phyloP scores from a whole-genome alignment of 768 basidiomycete genomes.

The Bullera alba region DNA sequence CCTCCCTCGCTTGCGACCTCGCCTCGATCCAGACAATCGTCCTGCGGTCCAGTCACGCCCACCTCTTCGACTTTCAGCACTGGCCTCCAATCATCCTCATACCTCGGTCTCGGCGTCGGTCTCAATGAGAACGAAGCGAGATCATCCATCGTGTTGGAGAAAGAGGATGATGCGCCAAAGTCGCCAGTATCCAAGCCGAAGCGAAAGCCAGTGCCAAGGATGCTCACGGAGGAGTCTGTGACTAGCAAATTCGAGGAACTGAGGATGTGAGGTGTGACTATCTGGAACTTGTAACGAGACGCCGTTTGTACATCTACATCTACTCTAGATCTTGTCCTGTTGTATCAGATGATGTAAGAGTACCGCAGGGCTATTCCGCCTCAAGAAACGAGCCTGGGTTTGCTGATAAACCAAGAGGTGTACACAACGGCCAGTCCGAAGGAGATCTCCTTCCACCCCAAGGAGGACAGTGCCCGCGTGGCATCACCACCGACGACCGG shows the following conservation, averaged over 20 bases:
- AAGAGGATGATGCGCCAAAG: neutral
- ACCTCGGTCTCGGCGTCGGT: neutral
- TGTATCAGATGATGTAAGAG: too few species aligned
- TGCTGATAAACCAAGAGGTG: too few species aligned
- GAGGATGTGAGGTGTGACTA: neutral
- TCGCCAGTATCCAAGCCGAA: neutral
- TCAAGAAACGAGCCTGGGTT: too few species aligned
- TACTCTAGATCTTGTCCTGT: too few species aligned
- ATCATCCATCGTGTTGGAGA: neutral
- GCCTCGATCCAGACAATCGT: neutral
- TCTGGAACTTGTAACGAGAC: too few species aligned
- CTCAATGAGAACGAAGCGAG: neutral
- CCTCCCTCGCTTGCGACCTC: neutral
- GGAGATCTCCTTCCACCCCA: too few species aligned
- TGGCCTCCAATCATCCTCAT: neutral
- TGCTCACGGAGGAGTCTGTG: neutral
- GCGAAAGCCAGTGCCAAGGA: slow-evolving; percentile 3
- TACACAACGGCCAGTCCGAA: too few species aligned
- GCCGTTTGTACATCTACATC: too few species aligned
- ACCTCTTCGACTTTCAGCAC: neutral
- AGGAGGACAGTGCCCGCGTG: too few species aligned
- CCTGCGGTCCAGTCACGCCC: neutral
- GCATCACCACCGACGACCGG: neutral
- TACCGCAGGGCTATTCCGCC: too few species aligned
- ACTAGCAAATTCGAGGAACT: neutral